These are phyloP conservation scores for Coprinopsis cinerea DNA, from an alignment of 768 basidiomycete genomes.

Conservation along the genomic window DNA sequence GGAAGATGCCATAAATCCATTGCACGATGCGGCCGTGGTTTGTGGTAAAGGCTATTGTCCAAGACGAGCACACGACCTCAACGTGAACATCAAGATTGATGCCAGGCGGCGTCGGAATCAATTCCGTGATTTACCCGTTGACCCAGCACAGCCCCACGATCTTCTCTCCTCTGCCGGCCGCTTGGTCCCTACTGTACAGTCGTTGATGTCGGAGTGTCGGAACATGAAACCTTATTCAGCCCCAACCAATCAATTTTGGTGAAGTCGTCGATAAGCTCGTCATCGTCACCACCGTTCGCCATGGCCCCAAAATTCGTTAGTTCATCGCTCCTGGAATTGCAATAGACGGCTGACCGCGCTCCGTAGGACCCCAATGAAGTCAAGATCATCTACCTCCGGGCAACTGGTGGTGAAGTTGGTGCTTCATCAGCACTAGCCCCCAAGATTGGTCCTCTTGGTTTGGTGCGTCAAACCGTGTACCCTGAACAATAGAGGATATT, in stretches of 20 bases:
- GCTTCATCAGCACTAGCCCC: slow-evolving; percentile 97
- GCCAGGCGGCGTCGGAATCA: slow-evolving; percentile 1
- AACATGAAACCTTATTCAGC: slow-evolving; percentile 46
- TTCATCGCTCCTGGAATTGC: slow-evolving; percentile 14
- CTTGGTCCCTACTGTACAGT: slow-evolving; percentile 45
- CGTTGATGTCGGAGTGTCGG: slow-evolving; percentile 37
- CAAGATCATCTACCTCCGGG: slow-evolving; percentile 98
- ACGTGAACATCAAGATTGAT: slow-evolving; percentile 1
- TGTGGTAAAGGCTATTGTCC: slow-evolving; percentile 22
- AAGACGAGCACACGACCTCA: too few relatives aligned
- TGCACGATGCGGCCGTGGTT: slow-evolving; percentile 35
- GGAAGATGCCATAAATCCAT: slow-evolving; percentile 82
- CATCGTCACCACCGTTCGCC: slow-evolving; percentile 16
- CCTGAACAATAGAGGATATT: too few relatives aligned
- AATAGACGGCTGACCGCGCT: slow-evolving; percentile 21
- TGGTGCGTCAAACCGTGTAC: too few relatives aligned
- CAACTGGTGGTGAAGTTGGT: slow-evolving; percentile 99
- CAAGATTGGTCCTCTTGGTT: slow-evolving; percentile 99
- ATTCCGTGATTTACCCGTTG: not conserved
- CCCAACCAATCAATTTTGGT: slow-evolving; percentile 10
- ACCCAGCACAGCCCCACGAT: not conserved
- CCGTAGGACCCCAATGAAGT: slow-evolving; percentile 86
- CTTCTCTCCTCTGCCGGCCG: not conserved
- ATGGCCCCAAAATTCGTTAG: slow-evolving; percentile 24
- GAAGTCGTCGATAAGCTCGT: slow-evolving; percentile 10